Evolutionary conservation across 2,329 filamentous ascomycete species (phyloP), one percentile per base, ranked within the genome.

Genomic region (Aspergillus calidoustus): DNA sequence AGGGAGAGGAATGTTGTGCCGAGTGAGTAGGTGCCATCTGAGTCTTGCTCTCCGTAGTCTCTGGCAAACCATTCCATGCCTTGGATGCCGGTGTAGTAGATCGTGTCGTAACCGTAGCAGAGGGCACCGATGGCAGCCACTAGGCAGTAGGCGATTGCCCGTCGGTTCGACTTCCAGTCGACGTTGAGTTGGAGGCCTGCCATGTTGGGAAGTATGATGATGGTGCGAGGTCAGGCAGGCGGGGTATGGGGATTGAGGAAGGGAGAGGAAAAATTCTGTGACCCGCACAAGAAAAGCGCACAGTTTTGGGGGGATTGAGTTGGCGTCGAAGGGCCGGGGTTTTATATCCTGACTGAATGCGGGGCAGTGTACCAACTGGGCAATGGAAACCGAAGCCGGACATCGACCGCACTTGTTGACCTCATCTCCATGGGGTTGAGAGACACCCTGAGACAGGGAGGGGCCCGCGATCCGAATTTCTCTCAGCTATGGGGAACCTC

Each of bases 11-110:
- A 72, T 19, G 58, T 60, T 5, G 69, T 70, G n/a, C 59, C 62
- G 5, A 74, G 62, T 9, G 62, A 58, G 44, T 64, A 66, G 6
- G 62, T 51, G 4, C 69, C 69, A 28, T 68, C 64, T 23, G 62
- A 38, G 31, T 55, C 61, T 34, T 68, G 49, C n/a, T 61, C 61
- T 7, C 69, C 70, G 54, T 69, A 73, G 64, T 73, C 65, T 31
- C 66, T 64, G 4, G 61, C 65, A 49, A 73, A 73, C 17, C 50
- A 58, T 22, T 59, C 30, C 71, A 73, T 74, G 8, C 66, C 71
- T 19, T 69, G 67, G n/a, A 73, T 68, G 1, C 71, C 71, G 17
- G 63, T 74, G 52, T 73, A 74, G 55, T 73, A 74, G 7, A 66
- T 72, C 15, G 69, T 69, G 44, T 74, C 71, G 49, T 74, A 73